Conservation (phyloP, 306 rosid species). For the Dalbergia oliveri region DNA sequence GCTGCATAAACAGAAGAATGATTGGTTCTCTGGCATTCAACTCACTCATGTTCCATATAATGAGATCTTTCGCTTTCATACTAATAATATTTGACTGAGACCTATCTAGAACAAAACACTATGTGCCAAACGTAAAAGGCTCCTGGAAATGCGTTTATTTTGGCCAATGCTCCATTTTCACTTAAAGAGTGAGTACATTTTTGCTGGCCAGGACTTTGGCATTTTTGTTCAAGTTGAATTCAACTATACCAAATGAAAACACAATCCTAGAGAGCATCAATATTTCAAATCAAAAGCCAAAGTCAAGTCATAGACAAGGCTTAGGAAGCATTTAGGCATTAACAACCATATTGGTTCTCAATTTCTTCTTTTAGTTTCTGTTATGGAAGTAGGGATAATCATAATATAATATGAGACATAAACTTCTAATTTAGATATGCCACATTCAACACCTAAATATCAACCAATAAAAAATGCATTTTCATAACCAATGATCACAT, state of each 20-base stretch:
- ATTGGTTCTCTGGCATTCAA: conserved; percentile 42
- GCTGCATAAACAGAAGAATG: conserved; percentile 65
- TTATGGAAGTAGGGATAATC: conserved; percentile 31
- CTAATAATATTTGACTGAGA: conserved; percentile 20
- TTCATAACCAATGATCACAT: conserved; percentile 32
- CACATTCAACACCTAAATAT: conserved; percentile 1
- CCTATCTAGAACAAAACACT: conserved; percentile 38
- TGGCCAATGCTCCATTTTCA: conserved; percentile 22
- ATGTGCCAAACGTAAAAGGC: not conserved
- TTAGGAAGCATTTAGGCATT: conserved; percentile 25
- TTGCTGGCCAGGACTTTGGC: conserved; percentile 15
- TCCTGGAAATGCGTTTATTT: conserved; percentile 18
- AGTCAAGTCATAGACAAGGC: not conserved
- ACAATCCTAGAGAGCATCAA: conserved; percentile 13
- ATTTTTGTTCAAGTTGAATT: conserved; percentile 27
- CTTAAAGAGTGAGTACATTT: conserved; percentile 25
- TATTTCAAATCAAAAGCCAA: conserved; percentile 35
- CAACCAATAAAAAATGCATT: conserved; percentile 28
- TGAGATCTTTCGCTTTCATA: conserved; percentile 21
- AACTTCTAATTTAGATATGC: not conserved
- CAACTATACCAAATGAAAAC: conserved; percentile 27
- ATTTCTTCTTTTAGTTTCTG: not conserved
- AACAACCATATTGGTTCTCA: conserved; percentile 26
- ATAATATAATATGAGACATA: not conserved
- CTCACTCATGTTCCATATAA: conserved; percentile 38